Percentiles rank a stretch among this genome's conserved stretches.
phyloP scores from a whole-genome alignment of 768 basidiomycete species.

The Pleurotus djamor region DNA sequence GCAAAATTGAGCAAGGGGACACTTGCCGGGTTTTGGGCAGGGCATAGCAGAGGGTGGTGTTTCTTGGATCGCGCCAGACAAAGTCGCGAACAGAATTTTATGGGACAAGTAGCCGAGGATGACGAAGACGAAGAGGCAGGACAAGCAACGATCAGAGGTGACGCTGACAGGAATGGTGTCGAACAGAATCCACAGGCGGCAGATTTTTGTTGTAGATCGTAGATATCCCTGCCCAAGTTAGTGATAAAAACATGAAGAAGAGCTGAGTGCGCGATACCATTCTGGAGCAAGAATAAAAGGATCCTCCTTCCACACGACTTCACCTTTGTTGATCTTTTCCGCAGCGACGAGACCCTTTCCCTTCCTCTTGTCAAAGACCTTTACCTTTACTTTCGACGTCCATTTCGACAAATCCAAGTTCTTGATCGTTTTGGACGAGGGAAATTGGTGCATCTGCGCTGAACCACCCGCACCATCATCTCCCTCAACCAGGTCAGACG shows the following conservation, averaged over 20 bases:
- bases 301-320: conserved; percentile 84
- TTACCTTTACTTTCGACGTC: conserved; percentile 63
- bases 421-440: conserved; percentile 62
- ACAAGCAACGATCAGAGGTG: conserved; percentile 52
- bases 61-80: conserved; percentile 66
- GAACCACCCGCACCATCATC: background rate
- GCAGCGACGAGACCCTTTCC: conserved; percentile 84
- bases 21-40: conserved; percentile 70
- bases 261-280: conserved; percentile 34
- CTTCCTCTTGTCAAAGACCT: conserved; percentile 64
- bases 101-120: conserved; percentile 45
- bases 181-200: conserved; percentile 75
- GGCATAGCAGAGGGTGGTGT: conserved; percentile 72
- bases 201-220: conserved; percentile 59
- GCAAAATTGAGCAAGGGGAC: conserved; percentile 59
- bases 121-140: conserved; percentile 35
- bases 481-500: conserved; percentile 6
- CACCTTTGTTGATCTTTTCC: conserved; percentile 64
- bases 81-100: conserved; percentile 78
- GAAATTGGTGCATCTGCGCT: conserved; percentile 35
- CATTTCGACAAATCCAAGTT: conserved; percentile 61
- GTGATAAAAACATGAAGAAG: background rate
- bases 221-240: conserved; percentile 61
- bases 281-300: conserved; percentile 82
- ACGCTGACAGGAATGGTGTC: conserved; percentile 48